Evolutionary conservation across 23 red algal species (phyloP).

Genomic region (Gracilaria domingensis): DNA sequence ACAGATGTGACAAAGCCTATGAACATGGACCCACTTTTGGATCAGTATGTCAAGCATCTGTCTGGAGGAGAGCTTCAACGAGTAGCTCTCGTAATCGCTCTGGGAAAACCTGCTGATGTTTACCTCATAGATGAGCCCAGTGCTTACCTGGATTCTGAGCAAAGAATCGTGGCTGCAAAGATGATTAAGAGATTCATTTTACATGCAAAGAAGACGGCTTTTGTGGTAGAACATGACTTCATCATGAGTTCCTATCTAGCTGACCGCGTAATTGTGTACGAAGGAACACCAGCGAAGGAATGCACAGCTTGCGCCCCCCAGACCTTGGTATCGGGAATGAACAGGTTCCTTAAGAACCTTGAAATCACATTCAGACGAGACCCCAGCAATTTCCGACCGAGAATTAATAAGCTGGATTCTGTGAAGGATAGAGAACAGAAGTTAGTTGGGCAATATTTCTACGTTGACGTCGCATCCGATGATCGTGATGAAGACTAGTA

Average conservation of each 20-base stretch:
- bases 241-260: conserved; percentile 98
- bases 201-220: conserved; percentile 97
- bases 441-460: conserved; percentile 91
- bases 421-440: conserved; percentile 99
- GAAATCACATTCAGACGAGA: conserved; percentile 99
- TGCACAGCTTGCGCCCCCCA: conserved; percentile 86
- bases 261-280: conserved; percentile 95
- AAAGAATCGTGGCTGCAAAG: conserved; percentile 96
- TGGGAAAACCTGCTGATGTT: conserved; percentile 96
- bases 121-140: conserved; percentile 98
- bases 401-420: conserved; percentile 96
- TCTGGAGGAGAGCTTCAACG: conserved; percentile 99
- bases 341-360: conserved; percentile 89
- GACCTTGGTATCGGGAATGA: conserved; percentile 93
- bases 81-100: conserved; percentile 95
- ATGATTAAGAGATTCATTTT: conserved; percentile 99
- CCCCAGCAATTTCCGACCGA: conserved; percentile 95
- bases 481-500: conserved; percentile 63
- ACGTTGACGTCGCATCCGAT: conserved; percentile 75
- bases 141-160: conserved; percentile 98
- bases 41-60: conserved; percentile 95
- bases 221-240: conserved; percentile 99
- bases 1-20: conserved; percentile 97
- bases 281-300: conserved; percentile 83
- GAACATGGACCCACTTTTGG: conserved; percentile 87